These are phyloP conservation scores for Lentinula detonsa DNA, from an alignment of 768 basidiomycete species.

Conservation along the genomic window DNA sequence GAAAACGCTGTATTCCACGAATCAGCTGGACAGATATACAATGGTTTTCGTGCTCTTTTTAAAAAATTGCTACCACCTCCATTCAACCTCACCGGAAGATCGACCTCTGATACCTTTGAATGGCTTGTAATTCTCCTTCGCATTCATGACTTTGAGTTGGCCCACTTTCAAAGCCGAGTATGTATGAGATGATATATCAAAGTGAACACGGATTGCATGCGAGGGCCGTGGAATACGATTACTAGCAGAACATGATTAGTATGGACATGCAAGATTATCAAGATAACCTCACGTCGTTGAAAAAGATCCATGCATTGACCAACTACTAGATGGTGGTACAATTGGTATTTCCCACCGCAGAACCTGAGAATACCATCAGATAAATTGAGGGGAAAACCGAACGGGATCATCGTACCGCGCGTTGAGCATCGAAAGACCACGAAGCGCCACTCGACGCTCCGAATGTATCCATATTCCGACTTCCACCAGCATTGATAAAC, in stretches of 20 bases:
- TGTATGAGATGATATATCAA: conserved; percentile 64
- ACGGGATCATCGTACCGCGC: conserved; percentile 36
- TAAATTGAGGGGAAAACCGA: neutral
- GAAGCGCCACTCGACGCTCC: conserved; percentile 42
- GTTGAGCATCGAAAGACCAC: conserved; percentile 76
- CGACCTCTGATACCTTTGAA: conserved; percentile 85
- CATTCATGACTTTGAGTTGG: conserved; percentile 61
- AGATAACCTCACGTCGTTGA: conserved; percentile 44
- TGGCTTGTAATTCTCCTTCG: conserved; percentile 78
- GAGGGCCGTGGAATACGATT: conserved; percentile 50
- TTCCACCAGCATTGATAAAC: conserved; percentile 26
- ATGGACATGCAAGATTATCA: neutral
- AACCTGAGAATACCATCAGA: conserved; percentile 31
- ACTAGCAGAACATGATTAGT: conserved; percentile 10
- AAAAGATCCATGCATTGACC: conserved; percentile 77
- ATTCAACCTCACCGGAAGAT: conserved; percentile 66
- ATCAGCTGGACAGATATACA: neutral
- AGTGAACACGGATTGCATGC: conserved; percentile 67
- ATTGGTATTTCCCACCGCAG: conserved; percentile 76
- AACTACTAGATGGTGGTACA: conserved; percentile 59
- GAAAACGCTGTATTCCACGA: neutral
- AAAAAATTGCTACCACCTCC: conserved; percentile 36
- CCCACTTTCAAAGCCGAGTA: conserved; percentile 83
- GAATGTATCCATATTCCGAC: conserved; percentile 23
- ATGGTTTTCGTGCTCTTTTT: neutral